Conservation (phyloP, 78 protist species). For the Dictyostelium intermedium region DNA sequence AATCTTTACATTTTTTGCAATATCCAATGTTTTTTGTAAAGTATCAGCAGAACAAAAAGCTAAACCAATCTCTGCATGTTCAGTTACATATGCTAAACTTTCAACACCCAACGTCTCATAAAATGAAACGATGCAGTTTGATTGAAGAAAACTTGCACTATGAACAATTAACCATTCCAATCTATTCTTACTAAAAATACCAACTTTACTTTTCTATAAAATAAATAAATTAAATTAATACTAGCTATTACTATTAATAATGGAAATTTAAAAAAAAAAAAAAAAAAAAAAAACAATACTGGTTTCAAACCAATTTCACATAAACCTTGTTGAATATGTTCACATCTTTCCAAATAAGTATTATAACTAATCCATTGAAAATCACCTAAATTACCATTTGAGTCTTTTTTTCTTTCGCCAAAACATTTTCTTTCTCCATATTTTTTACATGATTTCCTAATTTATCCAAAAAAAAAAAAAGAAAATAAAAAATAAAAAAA, state of each 20-base stretch:
- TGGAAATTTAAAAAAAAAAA: too few relatives aligned
- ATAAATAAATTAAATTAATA: background rate
- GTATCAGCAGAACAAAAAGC: slow-evolving; percentile 61
- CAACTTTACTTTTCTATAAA: slow-evolving; percentile 65
- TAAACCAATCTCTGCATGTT: slow-evolving; percentile 63
- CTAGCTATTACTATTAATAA: too few relatives aligned
- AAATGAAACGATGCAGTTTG: slow-evolving; percentile 31
- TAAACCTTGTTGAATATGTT: slow-evolving; percentile 8
- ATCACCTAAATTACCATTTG: slow-evolving; percentile 51
- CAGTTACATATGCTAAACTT: slow-evolving; percentile 66
- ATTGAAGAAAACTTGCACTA: slow-evolving; percentile 14
- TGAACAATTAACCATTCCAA: slow-evolving; percentile 83
- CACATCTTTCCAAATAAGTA: background rate
- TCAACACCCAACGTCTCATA: slow-evolving; percentile 69
- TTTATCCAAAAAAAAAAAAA: too few relatives aligned
- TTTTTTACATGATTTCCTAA: slow-evolving; percentile 26
- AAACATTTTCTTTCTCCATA: slow-evolving; percentile 20
- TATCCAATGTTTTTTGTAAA: slow-evolving; percentile 3
- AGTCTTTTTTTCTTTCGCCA: slow-evolving; percentile 10
- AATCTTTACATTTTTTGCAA: background rate
- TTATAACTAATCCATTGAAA: slow-evolving; percentile 46
- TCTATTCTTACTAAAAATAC: slow-evolving; percentile 75
- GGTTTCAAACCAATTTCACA: slow-evolving; percentile 42
- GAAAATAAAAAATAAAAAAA: too few relatives aligned
- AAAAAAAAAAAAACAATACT: slow-evolving; percentile 23